A percentile compares a stretch with the other conserved stretches of the same genome.
These are phyloP conservation scores for Mycogone perniciosa DNA, from an alignment of 2,329 filamentous ascomycete species.

Conservation along the genomic window DNA sequence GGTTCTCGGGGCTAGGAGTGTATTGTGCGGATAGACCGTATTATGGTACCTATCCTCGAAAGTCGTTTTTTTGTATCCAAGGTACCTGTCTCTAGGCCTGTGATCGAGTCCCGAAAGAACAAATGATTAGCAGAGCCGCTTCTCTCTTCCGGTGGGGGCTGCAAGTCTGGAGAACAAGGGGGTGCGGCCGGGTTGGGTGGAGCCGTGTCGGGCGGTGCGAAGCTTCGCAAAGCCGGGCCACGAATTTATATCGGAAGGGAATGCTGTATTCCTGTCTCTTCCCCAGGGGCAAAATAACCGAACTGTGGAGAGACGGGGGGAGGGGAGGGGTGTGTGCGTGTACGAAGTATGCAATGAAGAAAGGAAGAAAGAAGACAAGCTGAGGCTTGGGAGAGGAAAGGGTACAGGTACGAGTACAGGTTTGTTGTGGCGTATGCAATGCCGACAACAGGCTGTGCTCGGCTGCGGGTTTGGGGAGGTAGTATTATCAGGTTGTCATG, in stretches of 20 bases:
- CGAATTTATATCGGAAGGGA: conserved; percentile 32
- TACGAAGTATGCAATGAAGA: too few relatives aligned
- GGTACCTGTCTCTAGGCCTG: background rate
- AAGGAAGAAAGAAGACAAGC: background rate
- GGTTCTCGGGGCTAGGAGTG: background rate
- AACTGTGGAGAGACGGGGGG: conserved; percentile 16
- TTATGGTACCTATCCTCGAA: too few relatives aligned
- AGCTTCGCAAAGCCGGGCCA: conserved; percentile 17
- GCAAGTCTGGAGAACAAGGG: background rate
- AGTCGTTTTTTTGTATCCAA: too few relatives aligned
- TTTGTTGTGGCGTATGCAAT: too few relatives aligned
- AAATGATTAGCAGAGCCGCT: background rate
- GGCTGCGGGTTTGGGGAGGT: too few relatives aligned
- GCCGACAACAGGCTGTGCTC: too few relatives aligned
- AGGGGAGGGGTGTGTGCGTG: conserved; percentile 10
- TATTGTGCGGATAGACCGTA: too few relatives aligned
- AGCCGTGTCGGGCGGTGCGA: conserved; percentile 15
- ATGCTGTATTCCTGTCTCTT: background rate
- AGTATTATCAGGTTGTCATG: background rate
- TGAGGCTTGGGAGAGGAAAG: background rate
- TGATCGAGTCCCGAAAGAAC: conserved; percentile 5
- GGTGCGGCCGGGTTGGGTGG: conserved; percentile 7
- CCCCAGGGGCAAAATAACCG: too few relatives aligned
- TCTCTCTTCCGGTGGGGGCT: background rate
- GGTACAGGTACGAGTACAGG: too few relatives aligned